These are phyloP conservation scores for Termitomyces titanicus DNA, from an alignment of 768 basidiomycete species.

Conservation along the genomic window DNA sequence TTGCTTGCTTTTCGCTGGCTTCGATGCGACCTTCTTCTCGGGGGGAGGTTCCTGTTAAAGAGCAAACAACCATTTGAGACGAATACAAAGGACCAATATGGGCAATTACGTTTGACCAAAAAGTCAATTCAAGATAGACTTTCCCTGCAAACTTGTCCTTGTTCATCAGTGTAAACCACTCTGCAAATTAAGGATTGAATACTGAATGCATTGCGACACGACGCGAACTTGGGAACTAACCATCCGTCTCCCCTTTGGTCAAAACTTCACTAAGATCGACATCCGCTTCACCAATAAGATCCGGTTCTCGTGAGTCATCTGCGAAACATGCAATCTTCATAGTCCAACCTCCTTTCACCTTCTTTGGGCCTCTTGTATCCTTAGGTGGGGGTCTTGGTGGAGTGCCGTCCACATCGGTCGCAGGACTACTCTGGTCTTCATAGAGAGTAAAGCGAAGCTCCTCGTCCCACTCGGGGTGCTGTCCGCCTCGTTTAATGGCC, in stretches of 20 bases:
- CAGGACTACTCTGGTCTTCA: conserved; percentile 66
- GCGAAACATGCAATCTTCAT: conserved; percentile 90
- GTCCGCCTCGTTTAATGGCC: conserved; percentile 94
- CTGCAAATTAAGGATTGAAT: conserved; percentile 34
- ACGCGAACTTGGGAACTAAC: conserved; percentile 41
- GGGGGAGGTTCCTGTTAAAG: conserved; percentile 66
- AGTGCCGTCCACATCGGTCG: conserved; percentile 36
- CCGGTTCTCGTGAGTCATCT: conserved; percentile 93
- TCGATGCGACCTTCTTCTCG: conserved; percentile 57
- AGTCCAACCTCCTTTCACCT: conserved; percentile 65
- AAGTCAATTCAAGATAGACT: conserved; percentile 94
- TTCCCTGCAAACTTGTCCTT: conserved; percentile 96
- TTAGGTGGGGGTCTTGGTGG: conserved; percentile 75
- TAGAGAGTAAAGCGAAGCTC: conserved; percentile 89
- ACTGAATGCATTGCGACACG: conserved; percentile 3
- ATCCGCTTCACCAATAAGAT: conserved; percentile 87
- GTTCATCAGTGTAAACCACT: conserved; percentile 89
- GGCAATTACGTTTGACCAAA: conserved; percentile 84
- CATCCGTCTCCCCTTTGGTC: conserved; percentile 95
- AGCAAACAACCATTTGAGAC: not conserved
- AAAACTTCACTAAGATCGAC: conserved; percentile 88
- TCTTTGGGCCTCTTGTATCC: conserved; percentile 38
- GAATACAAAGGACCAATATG: not conserved
- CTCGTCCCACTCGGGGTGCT: conserved; percentile 99
- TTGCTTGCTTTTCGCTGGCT: conserved; percentile 49